These are phyloP conservation scores for Nemania sp. DNA, from an alignment of 2,329 filamentous ascomycete species.

Conservation along the genomic window DNA sequence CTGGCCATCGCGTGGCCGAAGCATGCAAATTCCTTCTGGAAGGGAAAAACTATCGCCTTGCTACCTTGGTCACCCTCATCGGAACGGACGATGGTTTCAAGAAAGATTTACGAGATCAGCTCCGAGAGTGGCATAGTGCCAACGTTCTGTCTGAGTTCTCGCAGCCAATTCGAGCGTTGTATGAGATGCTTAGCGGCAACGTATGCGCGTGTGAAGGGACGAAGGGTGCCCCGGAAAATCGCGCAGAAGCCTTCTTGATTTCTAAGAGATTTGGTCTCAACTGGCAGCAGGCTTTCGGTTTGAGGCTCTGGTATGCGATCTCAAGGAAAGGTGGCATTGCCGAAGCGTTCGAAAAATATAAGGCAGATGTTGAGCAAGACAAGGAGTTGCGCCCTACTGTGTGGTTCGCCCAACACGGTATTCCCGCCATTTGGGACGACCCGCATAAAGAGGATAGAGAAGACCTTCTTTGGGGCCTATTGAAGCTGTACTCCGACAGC, in stretches of 20 bases:
- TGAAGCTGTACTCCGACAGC: slow-evolving; percentile 76
- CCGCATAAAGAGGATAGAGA: slow-evolving; percentile 62
- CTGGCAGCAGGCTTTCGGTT: slow-evolving; percentile 91
- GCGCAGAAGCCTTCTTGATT: slow-evolving; percentile 78
- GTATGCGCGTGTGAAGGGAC: slow-evolving; percentile 82
- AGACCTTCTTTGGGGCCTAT: slow-evolving; percentile 83
- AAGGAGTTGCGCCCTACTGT: slow-evolving; percentile 74
- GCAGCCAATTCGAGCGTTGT: slow-evolving; percentile 81
- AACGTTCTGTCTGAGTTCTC: slow-evolving; percentile 87
- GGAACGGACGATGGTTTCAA: slow-evolving; percentile 72
- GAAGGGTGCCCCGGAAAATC: slow-evolving; percentile 76
- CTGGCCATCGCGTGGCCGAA: slow-evolving; percentile 77
- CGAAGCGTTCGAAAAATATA: slow-evolving; percentile 73
- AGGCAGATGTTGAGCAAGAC: slow-evolving; percentile 71
- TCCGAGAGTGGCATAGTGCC: slow-evolving; percentile 81
- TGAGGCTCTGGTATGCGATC: slow-evolving; percentile 88
- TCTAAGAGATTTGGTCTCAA: slow-evolving; percentile 83
- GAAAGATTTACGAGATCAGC: slow-evolving; percentile 76
- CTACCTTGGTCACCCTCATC: slow-evolving; percentile 81
- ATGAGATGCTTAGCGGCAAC: slow-evolving; percentile 87
- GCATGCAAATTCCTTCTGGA: slow-evolving; percentile 81
- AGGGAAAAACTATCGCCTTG: slow-evolving; percentile 80
- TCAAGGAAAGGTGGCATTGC: slow-evolving; percentile 70
- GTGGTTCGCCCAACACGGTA: slow-evolving; percentile 67
- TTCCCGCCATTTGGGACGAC: slow-evolving; percentile 64